Evolutionary conservation across 345 rosid genomes (phyloP).

Genomic region (Arabidopsis arenosa): DNA sequence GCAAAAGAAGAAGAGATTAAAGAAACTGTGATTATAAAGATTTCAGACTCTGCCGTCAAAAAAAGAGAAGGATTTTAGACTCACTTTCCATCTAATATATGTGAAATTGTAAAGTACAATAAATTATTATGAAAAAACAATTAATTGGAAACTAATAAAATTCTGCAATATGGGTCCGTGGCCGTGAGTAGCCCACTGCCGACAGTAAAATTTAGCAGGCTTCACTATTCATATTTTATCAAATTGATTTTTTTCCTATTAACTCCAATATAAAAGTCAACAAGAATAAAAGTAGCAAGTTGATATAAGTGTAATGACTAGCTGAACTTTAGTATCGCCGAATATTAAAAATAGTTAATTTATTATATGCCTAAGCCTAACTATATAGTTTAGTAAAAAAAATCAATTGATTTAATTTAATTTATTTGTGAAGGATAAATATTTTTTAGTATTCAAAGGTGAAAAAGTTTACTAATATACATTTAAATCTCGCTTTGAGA

Average conservation of each 20-base stretch:
- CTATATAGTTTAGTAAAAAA: neutral
- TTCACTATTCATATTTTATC: neutral
- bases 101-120: neutral
- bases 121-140: neutral
- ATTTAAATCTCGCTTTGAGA: neutral
- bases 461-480: neutral
- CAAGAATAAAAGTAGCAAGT: neutral
- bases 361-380: constrained; percentile 16
- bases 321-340: neutral
- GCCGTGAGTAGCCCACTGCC: constrained; percentile 27
- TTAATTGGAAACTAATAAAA: neutral
- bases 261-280: neutral
- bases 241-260: neutral
- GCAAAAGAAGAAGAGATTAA: neutral
- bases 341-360: neutral
- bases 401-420: neutral
- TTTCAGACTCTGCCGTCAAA: neutral
- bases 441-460: too few relatives aligned
- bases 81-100: constrained; percentile 33
- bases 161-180: constrained; percentile 7
- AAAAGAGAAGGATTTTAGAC: neutral
- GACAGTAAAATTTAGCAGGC: constrained; percentile 29
- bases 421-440: neutral
- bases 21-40: neutral
- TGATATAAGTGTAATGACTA: neutral